Conservation (phyloP, 441 rosid genomes). For the Erodium moschatum region DNA sequence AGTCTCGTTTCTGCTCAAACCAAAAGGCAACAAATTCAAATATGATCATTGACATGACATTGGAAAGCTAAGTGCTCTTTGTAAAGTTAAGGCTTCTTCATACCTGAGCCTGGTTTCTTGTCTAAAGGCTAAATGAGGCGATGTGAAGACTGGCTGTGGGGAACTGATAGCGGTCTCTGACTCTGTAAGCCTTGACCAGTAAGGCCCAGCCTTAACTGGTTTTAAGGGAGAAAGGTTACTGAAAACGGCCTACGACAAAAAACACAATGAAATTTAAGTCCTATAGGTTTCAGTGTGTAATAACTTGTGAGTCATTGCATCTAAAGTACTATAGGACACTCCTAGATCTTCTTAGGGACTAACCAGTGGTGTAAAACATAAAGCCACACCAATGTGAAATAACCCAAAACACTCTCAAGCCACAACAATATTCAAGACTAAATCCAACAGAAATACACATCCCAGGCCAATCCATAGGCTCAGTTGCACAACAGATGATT, state of each 20-base stretch:
- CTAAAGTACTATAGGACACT: background rate
- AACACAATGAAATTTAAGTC: background rate
- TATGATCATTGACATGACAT: background rate
- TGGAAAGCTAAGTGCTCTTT: too few relatives aligned
- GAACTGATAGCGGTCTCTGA: conserved; percentile 14
- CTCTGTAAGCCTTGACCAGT: conserved; percentile 14
- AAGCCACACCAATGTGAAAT: too few relatives aligned
- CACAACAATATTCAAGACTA: too few relatives aligned
- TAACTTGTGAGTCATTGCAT: background rate
- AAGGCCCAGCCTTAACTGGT: conserved; percentile 16
- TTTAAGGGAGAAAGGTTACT: conserved; percentile 31
- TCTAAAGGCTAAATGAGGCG: conserved; percentile 23
- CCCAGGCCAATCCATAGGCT: background rate
- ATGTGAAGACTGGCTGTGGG: conserved; percentile 26
- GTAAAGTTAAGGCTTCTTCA: background rate
- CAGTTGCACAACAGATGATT: background rate
- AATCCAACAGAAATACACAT: background rate
- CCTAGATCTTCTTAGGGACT: too few relatives aligned
- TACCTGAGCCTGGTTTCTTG: conserved; percentile 25
- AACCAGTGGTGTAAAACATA: too few relatives aligned
- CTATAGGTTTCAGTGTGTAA: background rate
- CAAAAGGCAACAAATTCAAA: background rate
- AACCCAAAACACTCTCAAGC: too few relatives aligned
- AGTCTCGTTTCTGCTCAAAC: conserved; percentile 21
- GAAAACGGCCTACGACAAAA: conserved; percentile 26